phyloP scores from a whole-genome alignment of 768 basidiomycete genomes.

The Hortiboletus campestris region DNA sequence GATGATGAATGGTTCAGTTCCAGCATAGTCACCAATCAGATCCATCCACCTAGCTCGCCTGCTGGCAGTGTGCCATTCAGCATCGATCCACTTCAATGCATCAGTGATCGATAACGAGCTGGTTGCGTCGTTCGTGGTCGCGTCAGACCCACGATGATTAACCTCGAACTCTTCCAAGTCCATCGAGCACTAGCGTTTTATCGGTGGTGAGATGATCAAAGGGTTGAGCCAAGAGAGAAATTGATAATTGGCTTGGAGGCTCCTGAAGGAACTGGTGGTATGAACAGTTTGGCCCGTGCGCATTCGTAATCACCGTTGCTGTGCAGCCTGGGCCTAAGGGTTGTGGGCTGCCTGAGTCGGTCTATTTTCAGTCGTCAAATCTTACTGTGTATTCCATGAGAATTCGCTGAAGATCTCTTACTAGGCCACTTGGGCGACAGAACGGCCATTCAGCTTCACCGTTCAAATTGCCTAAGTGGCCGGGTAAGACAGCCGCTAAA shows the following conservation, averaged over 20 bases:
- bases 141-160: constrained; percentile 1
- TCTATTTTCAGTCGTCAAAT: neutral
- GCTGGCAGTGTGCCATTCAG: constrained; percentile 40
- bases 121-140: neutral
- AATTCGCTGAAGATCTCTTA: constrained; percentile 1
- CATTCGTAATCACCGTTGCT: constrained; percentile 4
- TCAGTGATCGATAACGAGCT: constrained; percentile 12
- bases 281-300: constrained; percentile 19
- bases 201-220: neutral
- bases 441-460: neutral
- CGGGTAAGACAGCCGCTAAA: constrained; percentile 6
- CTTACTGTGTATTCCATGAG: neutral
- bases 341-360: too few species aligned
- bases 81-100: constrained; percentile 34
- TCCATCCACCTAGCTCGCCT: constrained; percentile 60
- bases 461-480: neutral
- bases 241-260: neutral
- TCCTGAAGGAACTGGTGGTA: neutral
- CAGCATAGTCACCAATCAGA: constrained; percentile 68
- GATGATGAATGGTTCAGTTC: constrained; percentile 61
- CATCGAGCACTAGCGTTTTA: constrained; percentile 21
- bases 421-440: constrained; percentile 6
- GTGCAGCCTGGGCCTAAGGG: neutral
- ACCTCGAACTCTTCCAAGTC: constrained; percentile 41
- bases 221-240: neutral